Conservation (phyloP, 2,329 filamentous ascomycete genomes). For the Hymenoscyphus repandus region DNA sequence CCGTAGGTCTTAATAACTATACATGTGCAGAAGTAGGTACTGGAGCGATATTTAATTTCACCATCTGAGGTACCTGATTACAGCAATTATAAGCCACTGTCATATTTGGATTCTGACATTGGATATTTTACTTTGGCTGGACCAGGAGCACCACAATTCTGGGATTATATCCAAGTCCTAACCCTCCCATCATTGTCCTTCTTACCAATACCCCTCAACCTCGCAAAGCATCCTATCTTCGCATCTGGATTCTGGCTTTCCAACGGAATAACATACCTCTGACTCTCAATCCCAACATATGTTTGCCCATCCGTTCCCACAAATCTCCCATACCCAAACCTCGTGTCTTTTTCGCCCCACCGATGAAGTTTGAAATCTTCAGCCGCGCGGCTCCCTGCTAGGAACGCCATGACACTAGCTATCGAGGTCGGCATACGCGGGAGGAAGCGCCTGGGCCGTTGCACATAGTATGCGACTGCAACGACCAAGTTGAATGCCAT, state of each 20-base stretch:
- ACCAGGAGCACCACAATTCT: too few relatives aligned
- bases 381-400: conserved; percentile 42
- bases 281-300: conserved; percentile 47
- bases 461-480: conserved; percentile 38
- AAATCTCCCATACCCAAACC: conserved; percentile 46
- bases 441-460: conserved; percentile 38
- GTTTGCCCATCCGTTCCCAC: conserved; percentile 41
- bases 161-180: too few relatives aligned
- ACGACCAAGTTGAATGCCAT: conserved; percentile 40
- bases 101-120: too few relatives aligned
- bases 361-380: conserved; percentile 29
- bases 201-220: too few relatives aligned
- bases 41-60: too few relatives aligned
- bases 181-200: too few relatives aligned
- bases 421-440: conserved; percentile 48
- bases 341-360: conserved; percentile 10
- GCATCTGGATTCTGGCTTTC: conserved; percentile 19
- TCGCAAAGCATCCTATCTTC: not conserved
- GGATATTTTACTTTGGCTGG: too few relatives aligned
- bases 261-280: conserved; percentile 37
- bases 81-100: too few relatives aligned
- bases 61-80: too few relatives aligned
- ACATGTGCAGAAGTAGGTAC: too few relatives aligned
- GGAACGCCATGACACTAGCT: conserved; percentile 41
- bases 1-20: too few relatives aligned